These are phyloP conservation scores for Scheffersomyces segobiensis DNA, from an alignment of 1,139 yeast species.

Conservation along the genomic window DNA sequence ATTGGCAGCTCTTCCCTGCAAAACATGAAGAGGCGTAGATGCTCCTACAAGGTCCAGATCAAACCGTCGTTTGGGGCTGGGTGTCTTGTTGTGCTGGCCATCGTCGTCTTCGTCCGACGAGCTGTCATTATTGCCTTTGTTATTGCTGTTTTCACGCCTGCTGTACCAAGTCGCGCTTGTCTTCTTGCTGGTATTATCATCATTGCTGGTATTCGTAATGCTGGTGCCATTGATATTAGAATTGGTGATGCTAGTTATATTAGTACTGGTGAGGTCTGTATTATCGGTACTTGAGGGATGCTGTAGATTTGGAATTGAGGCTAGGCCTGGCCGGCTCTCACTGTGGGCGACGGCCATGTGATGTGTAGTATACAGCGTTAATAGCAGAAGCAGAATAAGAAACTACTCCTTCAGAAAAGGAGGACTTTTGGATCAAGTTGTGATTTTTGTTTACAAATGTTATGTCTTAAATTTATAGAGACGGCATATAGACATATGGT, in stretches of 20 bases:
- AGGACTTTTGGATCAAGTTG: background rate
- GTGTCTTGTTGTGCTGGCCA: slow-evolving; percentile 9
- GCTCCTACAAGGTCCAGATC: slow-evolving; percentile 30
- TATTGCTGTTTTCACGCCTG: background rate
- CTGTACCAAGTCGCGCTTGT: background rate
- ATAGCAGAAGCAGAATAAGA: background rate
- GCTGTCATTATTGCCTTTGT: slow-evolving; percentile 6
- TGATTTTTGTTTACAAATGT: background rate
- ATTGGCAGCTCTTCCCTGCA: slow-evolving; percentile 11
- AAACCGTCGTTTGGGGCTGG: slow-evolving; percentile 12
- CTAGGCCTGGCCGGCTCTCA: background rate
- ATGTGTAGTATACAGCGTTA: background rate
- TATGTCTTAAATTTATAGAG: background rate
- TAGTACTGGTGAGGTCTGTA: background rate
- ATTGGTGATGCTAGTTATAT: background rate
- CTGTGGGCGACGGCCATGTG: background rate
- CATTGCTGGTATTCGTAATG: background rate
- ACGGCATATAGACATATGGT: background rate
- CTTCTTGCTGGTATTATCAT: background rate
- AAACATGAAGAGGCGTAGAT: slow-evolving; percentile 34
- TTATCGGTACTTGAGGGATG: slow-evolving; percentile 1
- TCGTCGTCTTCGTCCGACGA: slow-evolving; percentile 20
- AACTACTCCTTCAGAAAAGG: background rate
- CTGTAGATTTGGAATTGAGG: background rate
- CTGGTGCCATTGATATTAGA: background rate